Conservation (phyloP, 192 early-diverging fungal genomes). For the Nowakowskiella sp. region DNA sequence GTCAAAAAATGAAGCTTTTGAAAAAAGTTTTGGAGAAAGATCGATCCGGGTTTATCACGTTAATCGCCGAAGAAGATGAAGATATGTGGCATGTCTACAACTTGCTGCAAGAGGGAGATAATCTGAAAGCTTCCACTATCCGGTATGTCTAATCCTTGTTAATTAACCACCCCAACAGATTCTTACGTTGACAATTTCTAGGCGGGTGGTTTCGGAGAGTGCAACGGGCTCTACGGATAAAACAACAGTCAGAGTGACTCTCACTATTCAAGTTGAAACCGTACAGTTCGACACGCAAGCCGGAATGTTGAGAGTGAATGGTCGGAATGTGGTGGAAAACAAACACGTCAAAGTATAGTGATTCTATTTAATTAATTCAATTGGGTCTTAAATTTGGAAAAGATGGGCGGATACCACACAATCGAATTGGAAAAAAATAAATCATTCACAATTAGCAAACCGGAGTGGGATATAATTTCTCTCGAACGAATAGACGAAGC, state of each 20-base stretch:
- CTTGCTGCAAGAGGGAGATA: slow-evolving; percentile 73
- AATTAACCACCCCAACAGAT: no score
- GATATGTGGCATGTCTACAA: slow-evolving; percentile 98
- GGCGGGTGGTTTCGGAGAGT: slow-evolving; percentile 81
- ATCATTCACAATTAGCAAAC: slow-evolving; percentile 75
- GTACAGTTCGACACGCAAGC: slow-evolving; percentile 89
- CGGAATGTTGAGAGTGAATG: slow-evolving; percentile 77
- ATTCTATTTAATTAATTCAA: background rate
- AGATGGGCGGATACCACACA: slow-evolving; percentile 90
- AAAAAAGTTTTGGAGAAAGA: slow-evolving; percentile 67
- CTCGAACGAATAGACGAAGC: slow-evolving; percentile 81
- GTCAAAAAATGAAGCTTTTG: slow-evolving; percentile 74
- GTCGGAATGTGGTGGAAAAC: slow-evolving; percentile 78
- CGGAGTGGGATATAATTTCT: slow-evolving; percentile 89
- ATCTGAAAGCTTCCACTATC: slow-evolving; percentile 77
- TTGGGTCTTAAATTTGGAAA: background rate
- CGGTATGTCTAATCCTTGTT: slow-evolving; percentile 30
- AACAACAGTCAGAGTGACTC: slow-evolving; percentile 63
- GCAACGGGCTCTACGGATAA: slow-evolving; percentile 83
- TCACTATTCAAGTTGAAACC: slow-evolving; percentile 77
- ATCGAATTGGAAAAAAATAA: slow-evolving; percentile 69
- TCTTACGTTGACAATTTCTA: slow-evolving; percentile 23
- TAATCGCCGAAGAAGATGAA: slow-evolving; percentile 83
- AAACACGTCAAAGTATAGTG: slow-evolving; percentile 71
- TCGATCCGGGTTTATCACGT: slow-evolving; percentile 67